Percentiles rank a stretch among this genome's conserved stretches.
These are phyloP conservation scores for Glycine latifolia DNA, from an alignment of 306 rosid species.

Conservation along the genomic window DNA sequence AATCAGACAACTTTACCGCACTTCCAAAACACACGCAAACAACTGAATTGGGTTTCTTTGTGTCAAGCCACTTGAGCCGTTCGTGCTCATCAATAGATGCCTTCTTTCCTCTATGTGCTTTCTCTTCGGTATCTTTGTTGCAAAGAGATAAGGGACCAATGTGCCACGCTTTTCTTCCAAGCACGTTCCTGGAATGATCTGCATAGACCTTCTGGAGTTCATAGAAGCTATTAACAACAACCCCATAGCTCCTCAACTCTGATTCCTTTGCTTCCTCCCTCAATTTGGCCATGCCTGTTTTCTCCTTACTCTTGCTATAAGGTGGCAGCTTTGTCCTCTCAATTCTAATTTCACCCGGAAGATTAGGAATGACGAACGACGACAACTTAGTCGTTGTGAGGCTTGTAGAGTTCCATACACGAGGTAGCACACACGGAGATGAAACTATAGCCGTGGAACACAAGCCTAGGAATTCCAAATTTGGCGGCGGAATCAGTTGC, in stretches of 20 bases:
- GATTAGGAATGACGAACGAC: constrained; percentile 36
- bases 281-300: constrained; percentile 45
- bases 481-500: constrained; percentile 43
- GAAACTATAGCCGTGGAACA: constrained; percentile 46
- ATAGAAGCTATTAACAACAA: constrained; percentile 62
- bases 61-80: constrained; percentile 52
- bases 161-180: constrained; percentile 64
- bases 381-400: constrained; percentile 46
- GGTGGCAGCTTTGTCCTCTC: constrained; percentile 15
- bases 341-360: constrained; percentile 49
- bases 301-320: background rate
- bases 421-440: constrained; percentile 42
- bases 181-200: constrained; percentile 48
- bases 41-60: constrained; percentile 50
- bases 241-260: constrained; percentile 54
- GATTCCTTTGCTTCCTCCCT: background rate
- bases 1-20: constrained; percentile 34
- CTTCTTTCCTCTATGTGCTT: constrained; percentile 32
- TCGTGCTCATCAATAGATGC: constrained; percentile 12
- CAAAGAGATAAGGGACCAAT: constrained; percentile 66
- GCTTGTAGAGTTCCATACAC: constrained; percentile 24
- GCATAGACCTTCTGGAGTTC: constrained; percentile 64
- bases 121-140: background rate
- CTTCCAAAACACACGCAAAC: constrained; percentile 66
- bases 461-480: constrained; percentile 50